These are phyloP conservation scores for Boletus speciosus DNA, from an alignment of 768 basidiomycete genomes.

Conservation along the genomic window DNA sequence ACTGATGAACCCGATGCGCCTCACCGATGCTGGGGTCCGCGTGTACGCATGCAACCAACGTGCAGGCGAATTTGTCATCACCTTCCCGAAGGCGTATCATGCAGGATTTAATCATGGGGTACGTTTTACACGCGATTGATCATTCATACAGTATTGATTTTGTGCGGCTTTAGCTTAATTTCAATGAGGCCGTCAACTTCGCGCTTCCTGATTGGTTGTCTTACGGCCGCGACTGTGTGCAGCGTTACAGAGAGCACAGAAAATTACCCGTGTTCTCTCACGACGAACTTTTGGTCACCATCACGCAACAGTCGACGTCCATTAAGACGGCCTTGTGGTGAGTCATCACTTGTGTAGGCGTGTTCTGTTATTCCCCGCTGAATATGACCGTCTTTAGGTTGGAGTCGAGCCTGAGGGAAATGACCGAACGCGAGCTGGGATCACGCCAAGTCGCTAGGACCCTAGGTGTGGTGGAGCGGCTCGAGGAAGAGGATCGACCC, in stretches of 20 bases:
- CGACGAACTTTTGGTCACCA: constrained; percentile 95
- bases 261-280: constrained; percentile 98
- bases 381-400: constrained; percentile 53
- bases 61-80: constrained; percentile 96
- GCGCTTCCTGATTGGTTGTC: constrained; percentile 94
- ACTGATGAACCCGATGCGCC: constrained; percentile 89
- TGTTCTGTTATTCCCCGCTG: constrained; percentile 18
- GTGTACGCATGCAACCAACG: constrained; percentile 95
- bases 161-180: constrained; percentile 69
- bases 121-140: constrained; percentile 38
- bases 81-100: constrained; percentile 97
- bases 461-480: constrained; percentile 58
- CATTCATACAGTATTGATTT: constrained; percentile 24
- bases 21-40: constrained; percentile 84
- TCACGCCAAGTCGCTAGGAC: constrained; percentile 62
- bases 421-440: constrained; percentile 79
- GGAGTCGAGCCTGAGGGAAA: constrained; percentile 77
- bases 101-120: constrained; percentile 98
- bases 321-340: constrained; percentile 94
- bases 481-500: constrained; percentile 75
- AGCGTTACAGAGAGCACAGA: constrained; percentile 83
- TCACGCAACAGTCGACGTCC: constrained; percentile 89
- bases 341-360: constrained; percentile 26
- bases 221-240: constrained; percentile 82
- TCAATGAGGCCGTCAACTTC: constrained; percentile 99